phyloP scores from a whole-genome alignment of 768 basidiomycete species.

The Daedaleopsis sinensis region DNA sequence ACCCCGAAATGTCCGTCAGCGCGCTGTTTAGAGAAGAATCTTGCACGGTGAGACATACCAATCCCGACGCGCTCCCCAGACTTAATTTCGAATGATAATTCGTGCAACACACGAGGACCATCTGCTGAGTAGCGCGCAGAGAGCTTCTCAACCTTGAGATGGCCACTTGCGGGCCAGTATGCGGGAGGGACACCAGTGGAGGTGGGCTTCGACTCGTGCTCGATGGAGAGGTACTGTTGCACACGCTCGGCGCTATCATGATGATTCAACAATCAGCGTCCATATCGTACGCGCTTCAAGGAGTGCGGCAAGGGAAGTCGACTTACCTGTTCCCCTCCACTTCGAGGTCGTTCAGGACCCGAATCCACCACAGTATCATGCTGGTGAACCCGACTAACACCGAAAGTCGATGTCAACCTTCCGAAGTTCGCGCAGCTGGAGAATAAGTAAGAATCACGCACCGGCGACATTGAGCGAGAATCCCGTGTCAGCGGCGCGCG shows the following conservation, averaged over 20 bases:
- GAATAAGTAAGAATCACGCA: conserved; percentile 21
- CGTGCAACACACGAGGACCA: conserved; percentile 57
- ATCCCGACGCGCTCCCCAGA: conserved; percentile 63
- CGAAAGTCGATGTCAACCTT: too few relatives aligned
- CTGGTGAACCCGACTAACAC: conserved; percentile 56
- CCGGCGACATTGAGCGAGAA: conserved; percentile 46
- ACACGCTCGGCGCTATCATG: conserved; percentile 47
- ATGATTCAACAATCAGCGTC: background rate
- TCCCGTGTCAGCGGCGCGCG: conserved; percentile 45
- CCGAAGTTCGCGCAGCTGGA: too few relatives aligned
- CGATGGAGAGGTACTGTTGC: conserved; percentile 53
- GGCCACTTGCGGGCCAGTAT: conserved; percentile 61
- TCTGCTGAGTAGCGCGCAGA: conserved; percentile 48
- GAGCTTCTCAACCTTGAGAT: conserved; percentile 49
- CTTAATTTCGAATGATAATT: conserved; percentile 52
- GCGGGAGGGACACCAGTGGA: conserved; percentile 52
- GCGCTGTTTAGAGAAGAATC: background rate
- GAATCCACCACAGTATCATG: conserved; percentile 57
- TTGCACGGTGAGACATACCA: conserved; percentile 23
- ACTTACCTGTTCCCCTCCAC: conserved; percentile 34
- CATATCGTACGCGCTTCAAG: background rate
- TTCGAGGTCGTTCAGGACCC: conserved; percentile 49
- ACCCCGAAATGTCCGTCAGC: too few relatives aligned
- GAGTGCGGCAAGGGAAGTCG: background rate
- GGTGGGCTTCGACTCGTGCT: conserved; percentile 49